Evolutionary conservation across 257 asterid species (phyloP), one percentile per base, ranked within the genome.

Genomic region (Solanum sejunctum): DNA sequence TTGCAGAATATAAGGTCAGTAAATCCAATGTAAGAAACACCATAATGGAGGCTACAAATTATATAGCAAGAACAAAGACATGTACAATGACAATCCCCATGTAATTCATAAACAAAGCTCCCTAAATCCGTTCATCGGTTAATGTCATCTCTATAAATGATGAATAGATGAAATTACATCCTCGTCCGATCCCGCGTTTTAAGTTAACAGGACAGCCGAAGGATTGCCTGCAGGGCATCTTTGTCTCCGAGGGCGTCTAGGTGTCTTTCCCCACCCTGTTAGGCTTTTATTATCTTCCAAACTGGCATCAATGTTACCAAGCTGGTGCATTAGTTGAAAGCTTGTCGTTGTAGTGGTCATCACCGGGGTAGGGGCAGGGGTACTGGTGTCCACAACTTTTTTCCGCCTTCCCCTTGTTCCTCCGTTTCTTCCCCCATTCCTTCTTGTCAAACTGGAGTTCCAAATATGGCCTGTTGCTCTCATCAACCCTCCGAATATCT

Each of bases 191-290:
- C 85, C 84, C 16, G 12, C 83, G 77, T 87, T 70, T 91, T 89
- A 93, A 45, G 96, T 92, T 66, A 88, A 88, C 82, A 89, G 81
- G 55, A 90, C 92, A 56, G 94, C 85, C 69, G 92, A 86, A 89
- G 92, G 86, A 89, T 90, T 93, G 86, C 96, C 97, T 66, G 92
- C 88, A 70, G 95, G 92, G 89, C 95, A 95, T 78, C 99, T 89
- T 83, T 95, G 99, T 80, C 99, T 84, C 16, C 99, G 90, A n/a
- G 98, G 99, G 82, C 99, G 97, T 63, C 99, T 92, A n/a, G 98
- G 91, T 60, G 98, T 97, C 94, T 97, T 97, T 66, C 99, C 99
- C 99, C 99, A 97, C 26, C 98, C 97, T 3, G 97, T 93, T 83
- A 96, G 89, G 89, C 96, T 94, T 87, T 92, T 88, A 39, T 92